Conservation (phyloP, 768 basidiomycete species). For the Phlegmacium glaucopus region DNA sequence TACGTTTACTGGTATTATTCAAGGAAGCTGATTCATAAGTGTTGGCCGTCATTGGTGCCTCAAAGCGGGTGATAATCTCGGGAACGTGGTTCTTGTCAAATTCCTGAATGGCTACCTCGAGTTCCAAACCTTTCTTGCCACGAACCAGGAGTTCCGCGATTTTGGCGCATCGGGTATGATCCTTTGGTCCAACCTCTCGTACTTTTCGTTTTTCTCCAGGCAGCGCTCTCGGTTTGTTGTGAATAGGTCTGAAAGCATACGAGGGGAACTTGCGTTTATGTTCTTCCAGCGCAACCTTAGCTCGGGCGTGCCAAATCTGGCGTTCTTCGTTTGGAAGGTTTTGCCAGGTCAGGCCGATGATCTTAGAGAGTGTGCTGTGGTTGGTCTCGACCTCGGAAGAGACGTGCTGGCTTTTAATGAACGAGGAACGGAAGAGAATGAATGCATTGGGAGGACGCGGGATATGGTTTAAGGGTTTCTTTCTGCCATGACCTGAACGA, state of each 20-base stretch:
- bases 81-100: constrained; percentile 53
- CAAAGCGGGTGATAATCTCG: constrained; percentile 68
- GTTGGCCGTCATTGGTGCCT: constrained; percentile 66
- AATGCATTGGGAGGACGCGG: constrained; percentile 83
- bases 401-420: constrained; percentile 75
- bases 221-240: constrained; percentile 38
- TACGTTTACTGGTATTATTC: constrained; percentile 15
- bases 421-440: constrained; percentile 79
- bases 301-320: constrained; percentile 70
- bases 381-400: constrained; percentile 75
- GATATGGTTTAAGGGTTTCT: constrained; percentile 67
- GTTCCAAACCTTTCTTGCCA: constrained; percentile 52
- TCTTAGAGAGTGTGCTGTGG: constrained; percentile 80
- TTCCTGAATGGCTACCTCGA: constrained; percentile 52
- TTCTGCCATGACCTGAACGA: constrained; percentile 50
- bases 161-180: constrained; percentile 60
- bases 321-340: constrained; percentile 69
- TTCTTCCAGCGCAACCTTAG: constrained; percentile 66
- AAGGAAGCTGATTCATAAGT: constrained; percentile 18
- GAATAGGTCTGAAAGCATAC: constrained; percentile 70
- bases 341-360: constrained; percentile 80
- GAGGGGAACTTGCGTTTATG: constrained; percentile 74
- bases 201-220: constrained; percentile 49
- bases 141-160: constrained; percentile 62
- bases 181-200: constrained; percentile 61